Percentiles rank a stretch among this genome's conserved stretches.
phyloP scores from a whole-genome alignment of 441 rosid species.

The Dalechampia spathulata region DNA sequence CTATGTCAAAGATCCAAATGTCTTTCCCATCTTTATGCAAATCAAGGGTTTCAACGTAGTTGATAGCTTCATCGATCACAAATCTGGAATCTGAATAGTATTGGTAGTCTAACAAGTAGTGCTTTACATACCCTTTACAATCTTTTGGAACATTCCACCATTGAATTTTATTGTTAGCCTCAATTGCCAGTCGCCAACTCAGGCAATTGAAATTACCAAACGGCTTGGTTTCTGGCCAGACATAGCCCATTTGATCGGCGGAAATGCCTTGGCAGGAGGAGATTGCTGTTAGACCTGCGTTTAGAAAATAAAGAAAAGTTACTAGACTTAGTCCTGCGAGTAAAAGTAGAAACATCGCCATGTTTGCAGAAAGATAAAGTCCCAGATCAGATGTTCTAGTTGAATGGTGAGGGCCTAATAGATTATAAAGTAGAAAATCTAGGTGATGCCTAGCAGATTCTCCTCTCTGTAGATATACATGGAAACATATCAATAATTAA shows the following conservation, averaged over 20 bases:
- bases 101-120: conserved; percentile 38
- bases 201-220: conserved; percentile 22
- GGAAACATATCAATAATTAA: not conserved
- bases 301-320: conserved; percentile 2
- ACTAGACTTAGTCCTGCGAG: conserved; percentile 7
- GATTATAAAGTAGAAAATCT: not conserved
- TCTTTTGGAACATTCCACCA: conserved; percentile 30
- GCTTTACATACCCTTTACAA: conserved; percentile 32
- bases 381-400: not conserved
- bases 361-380: not conserved
- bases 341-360: not conserved
- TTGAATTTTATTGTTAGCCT: conserved; percentile 31
- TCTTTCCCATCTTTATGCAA: conserved; percentile 31
- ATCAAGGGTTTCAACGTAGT: conserved; percentile 26
- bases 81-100: conserved; percentile 35
- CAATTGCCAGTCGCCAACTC: conserved; percentile 49
- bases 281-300: not conserved
- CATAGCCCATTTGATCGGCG: conserved; percentile 29
- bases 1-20: conserved; percentile 52
- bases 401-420: not conserved
- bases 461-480: not conserved
- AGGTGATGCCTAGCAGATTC: not conserved
- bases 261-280: not conserved
- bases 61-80: conserved; percentile 27
- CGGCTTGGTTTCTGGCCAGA: conserved; percentile 8